Base-by-base conservation (phyloP, 2,329 filamentous ascomycete species). In the Pseudopithomyces maydicus region DNA sequence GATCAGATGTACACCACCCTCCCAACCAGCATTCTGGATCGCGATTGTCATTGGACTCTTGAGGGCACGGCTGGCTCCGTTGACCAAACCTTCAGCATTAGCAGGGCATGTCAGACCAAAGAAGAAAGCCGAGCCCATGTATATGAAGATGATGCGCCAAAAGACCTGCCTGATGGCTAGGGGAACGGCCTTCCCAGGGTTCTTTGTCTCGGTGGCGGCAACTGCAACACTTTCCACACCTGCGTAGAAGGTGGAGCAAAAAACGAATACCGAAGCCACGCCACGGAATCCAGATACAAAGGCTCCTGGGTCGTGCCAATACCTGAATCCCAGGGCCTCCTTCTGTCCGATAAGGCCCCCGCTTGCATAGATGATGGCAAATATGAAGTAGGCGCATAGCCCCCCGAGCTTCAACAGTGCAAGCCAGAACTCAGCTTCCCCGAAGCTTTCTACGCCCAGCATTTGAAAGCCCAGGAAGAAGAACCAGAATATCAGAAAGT, bases 1-100 rank as follows among this genome's bases (percentile, higher is more conserved):
- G 78, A 93, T 89, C 1, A 93, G 82, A 69, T 93, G 86, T 1
- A 90, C 88, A 53, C 88, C 90, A 23, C 84, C 85, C 53, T 88
- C 75, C 84, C 88, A 92, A 1, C 90, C 90, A 1, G 90, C 90
- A 57, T 85, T 90, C 59, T 89, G 85, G 44, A 93, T 84, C 4
- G 70, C 70, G 17, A 73, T 72, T 1, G 71, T 72, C 66, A 72
- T 68, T 1, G 70, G 71, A 80, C 0, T 88, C 88, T 55, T 87
- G 84, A 54, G 84, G 86, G 3, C 73, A 74, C 3, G 44, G 14
- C 43, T 49, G 33, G 46, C 46, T 23, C 84, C 85, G 26, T 85
- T 85, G 39, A 90, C 80, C 0, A 93, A 81, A 1, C 83, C 84
- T 3, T 82, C 76, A 0, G 88, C 85, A 57, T 91, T 85, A 39